phyloP scores from a whole-genome alignment of 2,329 filamentous ascomycete genomes.

The Colletotrichum acutatum region DNA sequence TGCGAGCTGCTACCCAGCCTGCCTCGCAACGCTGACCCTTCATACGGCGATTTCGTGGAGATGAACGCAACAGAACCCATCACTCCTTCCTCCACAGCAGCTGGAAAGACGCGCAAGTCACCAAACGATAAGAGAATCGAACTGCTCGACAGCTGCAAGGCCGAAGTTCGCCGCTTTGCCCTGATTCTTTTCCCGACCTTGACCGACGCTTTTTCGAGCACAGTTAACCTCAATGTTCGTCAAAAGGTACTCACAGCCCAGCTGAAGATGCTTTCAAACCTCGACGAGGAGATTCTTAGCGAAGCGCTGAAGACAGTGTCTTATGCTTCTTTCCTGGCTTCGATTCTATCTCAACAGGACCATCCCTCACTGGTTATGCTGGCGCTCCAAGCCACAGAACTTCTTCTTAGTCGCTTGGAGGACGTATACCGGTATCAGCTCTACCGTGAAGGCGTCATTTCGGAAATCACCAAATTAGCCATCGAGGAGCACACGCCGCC shows the following conservation, averaged over 20 bases:
- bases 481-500: constrained; percentile 51
- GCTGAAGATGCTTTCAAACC: constrained; percentile 95
- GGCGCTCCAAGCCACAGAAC: constrained; percentile 88
- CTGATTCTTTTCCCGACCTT: constrained; percentile 93
- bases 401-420: constrained; percentile 85
- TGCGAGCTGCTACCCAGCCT: constrained; percentile 90
- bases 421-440: constrained; percentile 95
- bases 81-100: constrained; percentile 52
- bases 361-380: constrained; percentile 87
- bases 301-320: constrained; percentile 89
- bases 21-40: constrained; percentile 63
- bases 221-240: constrained; percentile 92
- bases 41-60: constrained; percentile 56
- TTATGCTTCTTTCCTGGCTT: constrained; percentile 94
- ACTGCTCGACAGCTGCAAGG: constrained; percentile 82
- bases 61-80: constrained; percentile 53
- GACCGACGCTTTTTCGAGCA: constrained; percentile 97
- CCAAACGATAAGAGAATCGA: constrained; percentile 85
- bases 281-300: constrained; percentile 86
- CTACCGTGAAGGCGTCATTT: constrained; percentile 94
- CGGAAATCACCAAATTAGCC: constrained; percentile 87
- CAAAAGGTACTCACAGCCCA: constrained; percentile 97
- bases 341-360: constrained; percentile 95
- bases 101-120: constrained; percentile 59
- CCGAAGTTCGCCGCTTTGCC: constrained; percentile 90